Evolutionary conservation across 306 rosid species (phyloP).

Genomic region (Vicia sativa): DNA sequence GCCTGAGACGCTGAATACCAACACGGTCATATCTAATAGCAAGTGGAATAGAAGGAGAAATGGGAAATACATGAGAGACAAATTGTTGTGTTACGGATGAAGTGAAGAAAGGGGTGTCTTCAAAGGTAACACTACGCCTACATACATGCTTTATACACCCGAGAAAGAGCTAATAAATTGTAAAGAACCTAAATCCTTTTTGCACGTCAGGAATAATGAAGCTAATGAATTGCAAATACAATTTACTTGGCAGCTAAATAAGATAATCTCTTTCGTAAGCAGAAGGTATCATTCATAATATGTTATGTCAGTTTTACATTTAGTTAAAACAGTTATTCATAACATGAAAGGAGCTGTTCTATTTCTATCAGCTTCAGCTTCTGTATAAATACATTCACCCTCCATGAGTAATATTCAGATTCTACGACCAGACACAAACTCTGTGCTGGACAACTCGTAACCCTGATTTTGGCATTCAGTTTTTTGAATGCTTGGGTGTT

Average conservation of each 20-base stretch:
- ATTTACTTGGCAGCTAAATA: neutral
- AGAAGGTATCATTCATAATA: neutral
- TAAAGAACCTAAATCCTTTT: neutral
- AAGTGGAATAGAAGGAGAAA: neutral
- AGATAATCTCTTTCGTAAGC: neutral
- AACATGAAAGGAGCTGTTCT: neutral
- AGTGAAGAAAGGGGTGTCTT: neutral
- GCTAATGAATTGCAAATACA: neutral
- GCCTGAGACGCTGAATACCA: neutral
- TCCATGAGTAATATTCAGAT: neutral
- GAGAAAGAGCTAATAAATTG: neutral
- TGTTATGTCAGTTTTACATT: neutral
- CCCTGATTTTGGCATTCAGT: conserved; percentile 1
- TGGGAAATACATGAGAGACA: neutral
- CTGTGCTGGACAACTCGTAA: neutral
- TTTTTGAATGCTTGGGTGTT: neutral
- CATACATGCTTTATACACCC: neutral
- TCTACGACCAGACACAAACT: neutral
- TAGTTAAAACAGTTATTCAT: neutral
- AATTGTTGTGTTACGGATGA: neutral
- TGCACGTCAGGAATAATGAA: neutral
- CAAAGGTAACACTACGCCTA: neutral
- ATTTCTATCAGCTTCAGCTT: conserved; percentile 11
- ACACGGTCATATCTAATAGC: neutral
- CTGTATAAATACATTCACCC: neutral